Evolutionary conservation across 352 stramenopile species (phyloP).

Genomic region (Peronospora belbahrii): DNA sequence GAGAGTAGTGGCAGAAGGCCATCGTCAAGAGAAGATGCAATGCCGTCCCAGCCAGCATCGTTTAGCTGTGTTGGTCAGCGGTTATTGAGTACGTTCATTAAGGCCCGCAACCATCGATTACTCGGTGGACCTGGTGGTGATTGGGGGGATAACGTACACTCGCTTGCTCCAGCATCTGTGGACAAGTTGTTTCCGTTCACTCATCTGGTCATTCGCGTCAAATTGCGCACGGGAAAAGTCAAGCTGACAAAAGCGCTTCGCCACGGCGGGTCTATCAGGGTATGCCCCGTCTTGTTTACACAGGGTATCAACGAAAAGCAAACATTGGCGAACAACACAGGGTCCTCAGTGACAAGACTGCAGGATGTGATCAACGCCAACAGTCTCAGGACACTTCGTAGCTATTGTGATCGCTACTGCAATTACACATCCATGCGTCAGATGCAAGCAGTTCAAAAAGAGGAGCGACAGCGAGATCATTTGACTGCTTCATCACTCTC

Average conservation of each 20-base stretch:
- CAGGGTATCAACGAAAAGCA: slow-evolving; percentile 92
- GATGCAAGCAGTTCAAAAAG: slow-evolving; percentile 23
- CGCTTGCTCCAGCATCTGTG: slow-evolving; percentile 33
- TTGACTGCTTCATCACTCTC: slow-evolving; percentile 6
- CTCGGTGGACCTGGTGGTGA: slow-evolving; percentile 31
- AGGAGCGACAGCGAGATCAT: slow-evolving; percentile 10
- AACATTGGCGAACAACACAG: slow-evolving; percentile 86
- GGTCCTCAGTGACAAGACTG: slow-evolving; percentile 61
- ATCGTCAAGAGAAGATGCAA: slow-evolving; percentile 21
- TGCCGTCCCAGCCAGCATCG: slow-evolving; percentile 42
- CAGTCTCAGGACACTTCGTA: slow-evolving; percentile 55
- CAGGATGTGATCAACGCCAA: slow-evolving; percentile 81
- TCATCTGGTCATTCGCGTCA: slow-evolving; percentile 74
- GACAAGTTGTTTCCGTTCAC: slow-evolving; percentile 61
- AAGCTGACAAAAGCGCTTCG: slow-evolving; percentile 53
- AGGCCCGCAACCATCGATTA: slow-evolving; percentile 52
- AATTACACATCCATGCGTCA: slow-evolving; percentile 53
- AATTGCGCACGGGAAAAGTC: slow-evolving; percentile 66
- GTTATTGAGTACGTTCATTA: slow-evolving; percentile 64
- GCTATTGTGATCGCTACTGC: slow-evolving; percentile 72
- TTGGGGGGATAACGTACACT: slow-evolving; percentile 25
- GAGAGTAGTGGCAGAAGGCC: slow-evolving; percentile 11
- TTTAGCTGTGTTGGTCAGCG: slow-evolving; percentile 61
- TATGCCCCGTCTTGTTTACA: slow-evolving; percentile 72
- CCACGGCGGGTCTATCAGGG: slow-evolving; percentile 53